phyloP scores from a whole-genome alignment of 805 yeast genomes.

The Vanderwaltozyma tropicalis region DNA sequence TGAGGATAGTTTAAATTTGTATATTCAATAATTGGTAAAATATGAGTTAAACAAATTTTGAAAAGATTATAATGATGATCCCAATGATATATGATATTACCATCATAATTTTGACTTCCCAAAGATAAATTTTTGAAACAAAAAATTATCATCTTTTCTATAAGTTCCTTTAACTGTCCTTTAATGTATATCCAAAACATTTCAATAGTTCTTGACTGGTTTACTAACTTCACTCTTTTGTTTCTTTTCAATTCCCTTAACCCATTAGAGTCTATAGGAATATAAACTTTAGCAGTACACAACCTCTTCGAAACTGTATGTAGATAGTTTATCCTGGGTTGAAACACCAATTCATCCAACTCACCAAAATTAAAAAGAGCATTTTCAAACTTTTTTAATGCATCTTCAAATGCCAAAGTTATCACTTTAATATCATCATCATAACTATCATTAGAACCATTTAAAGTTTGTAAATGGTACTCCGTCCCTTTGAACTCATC shows the following conservation, averaged over 20 bases:
- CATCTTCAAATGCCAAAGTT: not conserved
- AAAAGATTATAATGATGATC: no score
- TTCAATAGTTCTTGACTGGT: not conserved
- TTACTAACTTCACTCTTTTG: conserved; percentile 2
- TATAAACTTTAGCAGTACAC: not conserved
- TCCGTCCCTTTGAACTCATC: no score
- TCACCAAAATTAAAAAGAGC: no score
- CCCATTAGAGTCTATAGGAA: not conserved
- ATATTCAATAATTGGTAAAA: not conserved
- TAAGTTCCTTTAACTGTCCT: not conserved
- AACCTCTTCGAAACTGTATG: not conserved
- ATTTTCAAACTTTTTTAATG: no score
- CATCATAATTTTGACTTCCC: no score
- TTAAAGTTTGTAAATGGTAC: not conserved
- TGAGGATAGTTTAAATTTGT: not conserved
- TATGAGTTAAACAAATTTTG: no score
- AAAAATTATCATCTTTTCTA: not conserved
- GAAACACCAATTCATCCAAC: not conserved
- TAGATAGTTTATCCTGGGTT: no score
- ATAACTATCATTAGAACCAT: not conserved
- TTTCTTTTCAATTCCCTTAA: conserved; percentile 4
- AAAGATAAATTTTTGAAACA: no score
- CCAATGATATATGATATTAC: no score
- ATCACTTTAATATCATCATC: not conserved
- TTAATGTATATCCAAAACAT: not conserved